phyloP scores from a whole-genome alignment of 1,284 basidiomycete genomes.

The Afroboletus lepidellus region DNA sequence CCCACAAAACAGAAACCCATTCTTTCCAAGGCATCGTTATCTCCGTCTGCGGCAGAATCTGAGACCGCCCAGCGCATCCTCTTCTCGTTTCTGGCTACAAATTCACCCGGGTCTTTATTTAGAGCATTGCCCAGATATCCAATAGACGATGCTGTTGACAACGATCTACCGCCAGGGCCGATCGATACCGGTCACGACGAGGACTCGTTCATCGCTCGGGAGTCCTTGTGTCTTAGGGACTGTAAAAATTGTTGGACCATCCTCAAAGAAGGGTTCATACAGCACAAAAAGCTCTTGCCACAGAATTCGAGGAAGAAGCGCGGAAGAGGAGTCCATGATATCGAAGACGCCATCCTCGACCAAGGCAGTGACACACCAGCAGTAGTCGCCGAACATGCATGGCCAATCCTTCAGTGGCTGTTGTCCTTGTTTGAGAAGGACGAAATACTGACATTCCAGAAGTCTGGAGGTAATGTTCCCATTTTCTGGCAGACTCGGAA shows the following conservation, averaged over 20 bases:
- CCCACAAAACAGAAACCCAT: constrained; percentile 29
- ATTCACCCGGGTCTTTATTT: constrained; percentile 51
- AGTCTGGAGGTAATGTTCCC: constrained; percentile 22
- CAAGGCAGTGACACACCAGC: constrained; percentile 30
- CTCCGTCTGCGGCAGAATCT: constrained; percentile 47
- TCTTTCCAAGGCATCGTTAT: constrained; percentile 35
- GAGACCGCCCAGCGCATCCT: constrained; percentile 55
- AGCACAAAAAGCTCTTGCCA: constrained; percentile 33
- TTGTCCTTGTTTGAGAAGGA: constrained; percentile 65
- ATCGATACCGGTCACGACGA: constrained; percentile 38
- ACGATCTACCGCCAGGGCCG: constrained; percentile 6
- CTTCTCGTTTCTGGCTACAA: constrained; percentile 53
- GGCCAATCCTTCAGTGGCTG: constrained; percentile 65
- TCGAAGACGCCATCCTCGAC: constrained; percentile 27
- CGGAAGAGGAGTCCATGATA: constrained; percentile 20
- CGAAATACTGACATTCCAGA: constrained; percentile 39
- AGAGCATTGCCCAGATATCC: constrained; percentile 54
- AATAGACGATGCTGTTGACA: constrained; percentile 12
- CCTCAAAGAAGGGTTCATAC: constrained; percentile 52
- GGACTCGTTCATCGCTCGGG: constrained; percentile 57
- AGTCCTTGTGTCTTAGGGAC: constrained; percentile 50
- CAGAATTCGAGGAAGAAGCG: constrained; percentile 36
- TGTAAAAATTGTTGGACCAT: constrained; percentile 63
- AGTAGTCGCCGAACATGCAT: constrained; percentile 56
- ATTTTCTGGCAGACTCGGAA: background rate